Base-by-base conservation (phyloP, 768 basidiomycete species). In the Dacryopinax spathularia region DNA sequence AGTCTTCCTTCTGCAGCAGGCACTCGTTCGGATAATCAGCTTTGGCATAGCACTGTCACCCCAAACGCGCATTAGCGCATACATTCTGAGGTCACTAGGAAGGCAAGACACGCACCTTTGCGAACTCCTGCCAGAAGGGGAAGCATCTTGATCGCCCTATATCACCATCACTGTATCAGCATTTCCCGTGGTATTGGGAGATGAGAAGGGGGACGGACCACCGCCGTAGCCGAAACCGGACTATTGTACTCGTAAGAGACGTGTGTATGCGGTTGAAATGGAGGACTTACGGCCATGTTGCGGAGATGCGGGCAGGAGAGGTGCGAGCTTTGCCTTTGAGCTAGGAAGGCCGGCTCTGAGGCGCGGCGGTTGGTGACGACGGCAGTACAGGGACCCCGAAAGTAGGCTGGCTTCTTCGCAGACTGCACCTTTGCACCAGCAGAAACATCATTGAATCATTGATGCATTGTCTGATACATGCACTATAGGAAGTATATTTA, bases 121-220 rank as follows among this genome's bases (percentile, higher is more conserved):
- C 80, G 76, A 90, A 88, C 74, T 93, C 89, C 71, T 93, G 91
- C 91, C 92, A 95, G 76, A 87, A 90, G 13, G 83, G 79, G 74
- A 93, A 93, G 75, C 93, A 96, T 70, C 89, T 82, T 66, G 89
- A 84, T 67, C 84, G 84, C 69, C 90, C 91, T 92, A 66, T 22
- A 18, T 41, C 39, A 6, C n/a, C 4, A 7, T 41, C 39, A 41
- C 18, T 34, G 43, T 34, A 61, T 64, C 65, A 63, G 33, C 66
- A 41, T 66, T 29, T 41, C 39, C 35, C 16, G 9, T 39, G 22
- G 44, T 25, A 35, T 15, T 10, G 48, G 4, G 15, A 63, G 64
- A 37, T 27, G 18, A 7, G 15, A 31, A n/a, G n/a, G 56, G 59
- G 1, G n/a, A 70, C 78, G 60, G 66, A 83, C 83, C 84, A 72